Base-by-base conservation (phyloP, 2,329 filamentous ascomycete genomes). In the Tolypocladium tundrense region DNA sequence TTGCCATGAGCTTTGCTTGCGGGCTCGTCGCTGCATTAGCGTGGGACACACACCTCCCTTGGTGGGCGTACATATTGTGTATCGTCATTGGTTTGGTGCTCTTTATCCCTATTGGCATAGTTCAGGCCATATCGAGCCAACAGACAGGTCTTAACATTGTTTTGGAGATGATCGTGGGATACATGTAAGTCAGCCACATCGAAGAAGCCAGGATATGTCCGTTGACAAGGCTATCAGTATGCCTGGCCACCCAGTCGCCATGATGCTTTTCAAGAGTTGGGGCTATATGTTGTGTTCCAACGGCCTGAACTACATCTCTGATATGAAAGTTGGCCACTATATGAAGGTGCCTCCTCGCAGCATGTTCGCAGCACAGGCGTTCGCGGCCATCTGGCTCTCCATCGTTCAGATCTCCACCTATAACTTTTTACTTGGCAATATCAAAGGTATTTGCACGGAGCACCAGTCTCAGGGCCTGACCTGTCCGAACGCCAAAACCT, bases 401-500 rank as follows among this genome's bases (percentile, higher is more conserved):
- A 57, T 74, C 27, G 72, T 74, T 4, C 72, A 75, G 59, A 68
- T 73, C 51, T 66, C 66, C 14, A 63, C 66, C 4, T 74, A 74
- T 66, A 72, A 75, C 67, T 74, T 73, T 60, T 60, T 73, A 54
- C 72, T 74, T 41, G 72, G 63, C 27, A 74, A 79, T 57, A 83
- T 86, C 60, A 62, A 75, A 1, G 73, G 75, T 6, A 76, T 86
- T 33, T 87, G 84, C 69, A 75, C 73, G 1, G 57, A 65, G 0
- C 42, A 73, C 0, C 80, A 84, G 61, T 37, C 66, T 2, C 76
- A 79, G 63, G 77, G 79, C 56, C 79, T 84, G 63, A 81, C 73
- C 27, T 86, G 83, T 64, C 83, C 83, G 6, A 75, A 76, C 40
- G 79, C 79, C 19, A 77, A 77, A 35, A 81, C 83, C 0, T 86